These are phyloP conservation scores for Yamadazyma mexicana DNA, from an alignment of 1,139 yeast species.

Conservation along the genomic window DNA sequence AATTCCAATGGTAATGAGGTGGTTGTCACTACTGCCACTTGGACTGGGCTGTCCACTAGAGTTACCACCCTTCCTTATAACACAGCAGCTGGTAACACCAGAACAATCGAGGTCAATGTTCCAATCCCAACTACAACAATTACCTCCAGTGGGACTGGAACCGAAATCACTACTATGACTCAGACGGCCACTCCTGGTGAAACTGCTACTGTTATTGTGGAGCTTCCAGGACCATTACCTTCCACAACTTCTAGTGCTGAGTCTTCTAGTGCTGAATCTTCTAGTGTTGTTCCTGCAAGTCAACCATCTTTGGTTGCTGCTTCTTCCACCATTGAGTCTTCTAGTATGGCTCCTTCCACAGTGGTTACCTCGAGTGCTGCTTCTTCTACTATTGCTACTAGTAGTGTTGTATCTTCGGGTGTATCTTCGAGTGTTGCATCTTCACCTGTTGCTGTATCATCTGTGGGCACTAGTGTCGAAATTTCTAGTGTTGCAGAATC, in stretches of 20 bases:
- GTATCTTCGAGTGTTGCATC: no score
- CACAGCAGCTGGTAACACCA: constrained; percentile 12
- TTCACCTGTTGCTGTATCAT: no score
- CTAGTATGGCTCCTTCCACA: not conserved
- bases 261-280: constrained; percentile 15
- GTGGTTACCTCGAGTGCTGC: constrained; percentile 1
- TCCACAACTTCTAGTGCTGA: constrained; percentile 8
- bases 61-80: constrained; percentile 22
- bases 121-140: constrained; percentile 16
- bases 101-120: constrained; percentile 7
- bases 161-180: constrained; percentile 4
- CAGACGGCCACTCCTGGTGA: constrained; percentile 10
- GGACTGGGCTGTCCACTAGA: constrained; percentile 22
- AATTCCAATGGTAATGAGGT: constrained; percentile 24
- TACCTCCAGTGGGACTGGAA: constrained; percentile 13
- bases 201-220: no score
- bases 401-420: not conserved
- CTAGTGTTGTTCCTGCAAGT: constrained; percentile 9
- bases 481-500: no score
- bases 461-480: no score
- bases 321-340: not conserved
- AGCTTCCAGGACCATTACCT: no score
- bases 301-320: not conserved
- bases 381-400: not conserved
- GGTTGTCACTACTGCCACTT: constrained; percentile 23